A percentile compares a stretch with the other conserved stretches of the same genome.
Conservation (phyloP, 768 basidiomycete genomes). For the Agrocybe praecox region DNA sequence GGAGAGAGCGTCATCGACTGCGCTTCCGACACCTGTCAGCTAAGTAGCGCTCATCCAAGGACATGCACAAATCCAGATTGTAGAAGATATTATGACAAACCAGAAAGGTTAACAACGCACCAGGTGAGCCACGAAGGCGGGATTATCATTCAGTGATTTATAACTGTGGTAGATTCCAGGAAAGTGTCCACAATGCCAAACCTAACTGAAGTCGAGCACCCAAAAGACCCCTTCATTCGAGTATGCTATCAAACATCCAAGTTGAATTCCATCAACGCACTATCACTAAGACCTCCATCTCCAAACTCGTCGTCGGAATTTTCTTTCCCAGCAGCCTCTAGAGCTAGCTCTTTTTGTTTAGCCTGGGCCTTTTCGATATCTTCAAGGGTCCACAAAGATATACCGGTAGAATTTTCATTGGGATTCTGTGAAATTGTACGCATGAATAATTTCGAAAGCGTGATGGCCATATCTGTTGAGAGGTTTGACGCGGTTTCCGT, state of each 20-base stretch:
- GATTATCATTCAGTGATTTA: conserved; percentile 13
- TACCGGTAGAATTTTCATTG: conserved; percentile 92
- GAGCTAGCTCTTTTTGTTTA: conserved; percentile 70
- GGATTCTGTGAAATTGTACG: conserved; percentile 98
- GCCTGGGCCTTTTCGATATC: conserved; percentile 87
- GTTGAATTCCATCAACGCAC: conserved; percentile 61
- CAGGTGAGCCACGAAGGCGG: conserved; percentile 34
- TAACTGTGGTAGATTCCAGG: conserved; percentile 33
- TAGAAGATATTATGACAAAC: conserved; percentile 62
- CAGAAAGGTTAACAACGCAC: conserved; percentile 48
- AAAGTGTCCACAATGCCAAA: conserved; percentile 39
- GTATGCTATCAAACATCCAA: conserved; percentile 34
- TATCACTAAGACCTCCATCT: conserved; percentile 69
- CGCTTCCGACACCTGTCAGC: conserved; percentile 37
- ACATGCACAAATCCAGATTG: conserved; percentile 51
- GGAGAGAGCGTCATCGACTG: conserved; percentile 57
- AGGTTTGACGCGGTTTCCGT: conserved; percentile 98
- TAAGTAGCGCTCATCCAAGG: conserved; percentile 52
- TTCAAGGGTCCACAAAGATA: conserved; percentile 94
- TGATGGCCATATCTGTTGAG: conserved; percentile 97
- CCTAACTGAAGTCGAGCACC: not conserved
- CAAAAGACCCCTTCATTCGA: conserved; percentile 5
- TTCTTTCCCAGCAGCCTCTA: conserved; percentile 48
- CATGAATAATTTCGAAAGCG: conserved; percentile 95
- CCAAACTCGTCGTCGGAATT: conserved; percentile 64